Evolutionary conservation across 1,139 yeast species (phyloP).

Genomic region (Nadsonia starkeyi-henricii): DNA sequence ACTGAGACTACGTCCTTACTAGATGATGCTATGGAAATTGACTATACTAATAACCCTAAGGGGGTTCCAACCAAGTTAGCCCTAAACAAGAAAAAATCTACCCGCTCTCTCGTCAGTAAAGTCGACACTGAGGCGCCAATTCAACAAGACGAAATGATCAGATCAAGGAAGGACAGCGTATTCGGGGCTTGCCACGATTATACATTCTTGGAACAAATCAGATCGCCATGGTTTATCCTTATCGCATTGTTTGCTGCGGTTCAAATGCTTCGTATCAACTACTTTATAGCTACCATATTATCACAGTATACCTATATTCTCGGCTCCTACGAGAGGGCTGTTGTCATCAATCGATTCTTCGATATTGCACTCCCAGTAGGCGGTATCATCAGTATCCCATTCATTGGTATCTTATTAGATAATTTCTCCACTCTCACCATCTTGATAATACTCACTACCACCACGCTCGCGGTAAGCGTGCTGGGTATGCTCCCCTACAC

Average conservation of each 20-base stretch:
- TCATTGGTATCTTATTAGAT: slow-evolving; percentile 73
- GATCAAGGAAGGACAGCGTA: slow-evolving; percentile 38
- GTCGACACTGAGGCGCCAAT: background rate
- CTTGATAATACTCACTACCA: slow-evolving; percentile 34
- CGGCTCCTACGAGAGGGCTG: slow-evolving; percentile 39
- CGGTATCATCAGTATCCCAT: slow-evolving; percentile 72
- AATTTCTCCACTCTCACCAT: slow-evolving; percentile 51
- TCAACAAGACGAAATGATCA: background rate
- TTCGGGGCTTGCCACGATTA: slow-evolving; percentile 74
- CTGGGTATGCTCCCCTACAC: slow-evolving; percentile 47
- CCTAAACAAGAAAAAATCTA: background rate
- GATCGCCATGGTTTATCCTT: slow-evolving; percentile 63
- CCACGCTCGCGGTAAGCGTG: slow-evolving; percentile 40
- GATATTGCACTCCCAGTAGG: slow-evolving; percentile 81
- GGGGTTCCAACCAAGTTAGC: slow-evolving; percentile 5
- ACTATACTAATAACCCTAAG: slow-evolving; percentile 3
- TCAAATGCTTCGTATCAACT: slow-evolving; percentile 83
- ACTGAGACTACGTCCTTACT: slow-evolving; percentile 10
- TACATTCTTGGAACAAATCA: slow-evolving; percentile 47
- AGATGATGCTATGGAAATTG: background rate
- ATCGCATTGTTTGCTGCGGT: slow-evolving; percentile 69
- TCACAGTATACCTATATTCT: slow-evolving; percentile 65
- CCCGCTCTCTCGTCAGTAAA: background rate
- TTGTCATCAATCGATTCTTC: slow-evolving; percentile 53
- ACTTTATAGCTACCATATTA: slow-evolving; percentile 76